These are phyloP conservation scores for Starmerella powellii DNA, from an alignment of 805 yeast species.

Conservation along the genomic window DNA sequence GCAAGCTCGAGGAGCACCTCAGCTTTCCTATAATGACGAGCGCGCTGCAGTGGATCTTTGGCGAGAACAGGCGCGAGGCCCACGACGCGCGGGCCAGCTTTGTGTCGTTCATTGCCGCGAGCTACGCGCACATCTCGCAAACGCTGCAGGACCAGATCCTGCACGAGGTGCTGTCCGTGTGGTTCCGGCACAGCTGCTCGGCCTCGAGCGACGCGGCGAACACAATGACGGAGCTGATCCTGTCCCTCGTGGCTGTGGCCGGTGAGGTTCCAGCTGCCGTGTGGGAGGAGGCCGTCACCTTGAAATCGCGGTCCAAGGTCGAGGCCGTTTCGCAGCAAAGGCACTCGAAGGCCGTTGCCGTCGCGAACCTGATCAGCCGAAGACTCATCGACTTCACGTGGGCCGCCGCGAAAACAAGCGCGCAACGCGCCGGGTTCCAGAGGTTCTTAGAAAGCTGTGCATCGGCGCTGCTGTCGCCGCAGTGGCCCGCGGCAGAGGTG, in stretches of 20 bases:
- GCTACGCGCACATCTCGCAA: slow-evolving; percentile 1
- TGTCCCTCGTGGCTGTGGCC: slow-evolving; percentile 8
- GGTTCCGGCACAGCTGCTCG: not conserved
- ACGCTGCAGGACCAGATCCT: slow-evolving; percentile 1
- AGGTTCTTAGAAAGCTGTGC: slow-evolving; percentile 2
- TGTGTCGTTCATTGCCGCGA: slow-evolving; percentile 1
- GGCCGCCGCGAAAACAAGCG: not conserved
- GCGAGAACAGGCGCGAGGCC: not conserved
- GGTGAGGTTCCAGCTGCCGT: slow-evolving; percentile 5
- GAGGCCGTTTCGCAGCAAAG: slow-evolving; percentile 2
- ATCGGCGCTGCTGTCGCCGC: slow-evolving; percentile 1
- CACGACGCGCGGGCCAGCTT: not conserved
- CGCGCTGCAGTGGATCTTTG: slow-evolving; percentile 10
- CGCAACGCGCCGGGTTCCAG: not conserved
- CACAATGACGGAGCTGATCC: slow-evolving; percentile 2
- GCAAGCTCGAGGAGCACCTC: slow-evolving; percentile 7
- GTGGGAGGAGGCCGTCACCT: slow-evolving; percentile 9
- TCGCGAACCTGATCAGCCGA: slow-evolving; percentile 11
- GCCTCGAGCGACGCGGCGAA: not conserved
- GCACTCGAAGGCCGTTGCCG: slow-evolving; percentile 4
- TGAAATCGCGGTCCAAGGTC: not conserved
- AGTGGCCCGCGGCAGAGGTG: slow-evolving; percentile 15
- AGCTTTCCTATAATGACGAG: slow-evolving; percentile 3
- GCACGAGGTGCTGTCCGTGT: slow-evolving; percentile 5
- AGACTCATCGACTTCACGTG: slow-evolving; percentile 8